A percentile compares a stretch with the other conserved stretches of the same genome.
These are phyloP conservation scores for Syzygium grande DNA, from an alignment of 345 rosid species.

Conservation along the genomic window DNA sequence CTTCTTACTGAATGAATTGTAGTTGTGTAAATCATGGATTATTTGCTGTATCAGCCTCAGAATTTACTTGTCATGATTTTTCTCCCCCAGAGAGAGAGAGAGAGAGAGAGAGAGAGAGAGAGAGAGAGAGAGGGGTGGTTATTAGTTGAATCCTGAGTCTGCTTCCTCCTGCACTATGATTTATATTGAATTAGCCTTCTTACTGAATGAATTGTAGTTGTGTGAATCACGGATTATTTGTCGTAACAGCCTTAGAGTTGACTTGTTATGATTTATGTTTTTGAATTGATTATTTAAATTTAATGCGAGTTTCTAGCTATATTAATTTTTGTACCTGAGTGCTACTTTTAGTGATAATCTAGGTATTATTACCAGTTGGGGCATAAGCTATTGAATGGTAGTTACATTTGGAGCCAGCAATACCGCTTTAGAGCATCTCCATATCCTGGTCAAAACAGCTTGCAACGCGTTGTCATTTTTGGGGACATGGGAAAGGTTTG, in stretches of 20 bases:
- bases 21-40: not conserved
- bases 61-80: not conserved
- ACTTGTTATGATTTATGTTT: not conserved
- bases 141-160: no score
- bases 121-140: no score
- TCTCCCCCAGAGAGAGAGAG: no score
- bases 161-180: no score
- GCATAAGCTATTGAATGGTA: constrained; percentile 13
- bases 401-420: constrained; percentile 14
- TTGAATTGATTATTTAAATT: not conserved
- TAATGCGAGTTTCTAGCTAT: not conserved
- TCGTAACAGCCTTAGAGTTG: not conserved
- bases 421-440: constrained; percentile 68
- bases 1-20: not conserved
- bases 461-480: constrained; percentile 71
- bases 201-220: no score
- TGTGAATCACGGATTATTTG: not conserved
- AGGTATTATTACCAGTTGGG: constrained; percentile 29
- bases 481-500: constrained; percentile 60
- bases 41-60: no score
- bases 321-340: not conserved
- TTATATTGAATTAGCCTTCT: no score
- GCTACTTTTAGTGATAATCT: not conserved
- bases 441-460: constrained; percentile 82
- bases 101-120: no score